Evolutionary conservation across 2,329 filamentous ascomycete species (phyloP).

Genomic region (Alternaria solani): DNA sequence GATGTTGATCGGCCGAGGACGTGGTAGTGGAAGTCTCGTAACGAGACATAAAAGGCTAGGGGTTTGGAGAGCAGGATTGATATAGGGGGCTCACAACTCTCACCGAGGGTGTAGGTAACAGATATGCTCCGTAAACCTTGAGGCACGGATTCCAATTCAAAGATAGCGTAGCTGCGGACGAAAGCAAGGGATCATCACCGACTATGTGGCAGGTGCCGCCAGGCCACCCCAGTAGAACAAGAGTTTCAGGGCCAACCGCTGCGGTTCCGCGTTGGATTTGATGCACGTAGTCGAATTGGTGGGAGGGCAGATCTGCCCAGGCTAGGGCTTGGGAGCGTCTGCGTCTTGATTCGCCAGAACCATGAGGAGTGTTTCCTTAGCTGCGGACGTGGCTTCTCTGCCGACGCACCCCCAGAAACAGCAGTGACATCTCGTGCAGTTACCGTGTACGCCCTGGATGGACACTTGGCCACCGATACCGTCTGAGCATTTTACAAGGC

Average conservation of each 20-base stretch:
- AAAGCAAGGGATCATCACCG: conserved; percentile 33
- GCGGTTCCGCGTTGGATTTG: conserved; percentile 32
- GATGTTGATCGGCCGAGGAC: neutral
- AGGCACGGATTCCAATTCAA: conserved; percentile 22
- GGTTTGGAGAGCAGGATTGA: conserved; percentile 14
- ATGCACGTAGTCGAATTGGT: conserved; percentile 26
- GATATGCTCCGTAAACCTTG: conserved; percentile 22
- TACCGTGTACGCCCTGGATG: neutral
- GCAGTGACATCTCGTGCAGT: conserved; percentile 7
- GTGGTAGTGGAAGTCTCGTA: conserved; percentile 18
- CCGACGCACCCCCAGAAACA: conserved; percentile 1
- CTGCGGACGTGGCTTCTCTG: conserved; percentile 23
- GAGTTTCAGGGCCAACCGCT: conserved; percentile 28
- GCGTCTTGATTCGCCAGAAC: conserved; percentile 14
- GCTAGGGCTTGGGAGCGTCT: conserved; percentile 12
- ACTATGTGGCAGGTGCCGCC: conserved; percentile 23
- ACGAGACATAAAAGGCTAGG: conserved; percentile 17
- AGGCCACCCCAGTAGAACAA: conserved; percentile 17
- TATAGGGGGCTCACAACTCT: conserved; percentile 8
- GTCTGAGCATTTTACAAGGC: neutral
- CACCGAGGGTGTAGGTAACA: conserved; percentile 14
- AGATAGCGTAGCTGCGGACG: conserved; percentile 31
- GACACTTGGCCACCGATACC: neutral
- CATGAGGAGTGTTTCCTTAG: conserved; percentile 22
- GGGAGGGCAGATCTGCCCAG: conserved; percentile 20